Evolutionary conservation across 495 filamentous ascomycete species (phyloP).

Genomic region (Xylaria venustula): DNA sequence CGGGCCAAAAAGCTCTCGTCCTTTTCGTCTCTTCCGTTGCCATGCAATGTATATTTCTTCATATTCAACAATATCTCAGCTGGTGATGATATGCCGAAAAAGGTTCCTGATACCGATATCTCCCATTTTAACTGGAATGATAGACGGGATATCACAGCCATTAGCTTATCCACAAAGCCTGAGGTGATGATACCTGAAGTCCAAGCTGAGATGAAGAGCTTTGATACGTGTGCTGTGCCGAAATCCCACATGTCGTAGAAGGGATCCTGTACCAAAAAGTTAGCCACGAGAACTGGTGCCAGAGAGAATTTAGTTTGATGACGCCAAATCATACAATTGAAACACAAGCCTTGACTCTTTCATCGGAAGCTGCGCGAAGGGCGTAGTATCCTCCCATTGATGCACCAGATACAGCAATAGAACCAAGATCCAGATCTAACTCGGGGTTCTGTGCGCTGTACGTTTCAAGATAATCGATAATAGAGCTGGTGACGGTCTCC

Average conservation of each 20-base stretch:
- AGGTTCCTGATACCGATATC: neutral
- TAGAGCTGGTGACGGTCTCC: slow-evolving; percentile 26
- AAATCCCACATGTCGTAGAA: neutral
- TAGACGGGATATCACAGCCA: neutral
- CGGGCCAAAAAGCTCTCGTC: neutral
- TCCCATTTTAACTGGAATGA: neutral
- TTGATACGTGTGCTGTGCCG: neutral
- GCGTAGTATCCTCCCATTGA: slow-evolving; percentile 48
- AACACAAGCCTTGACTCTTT: neutral
- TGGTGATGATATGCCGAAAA: neutral
- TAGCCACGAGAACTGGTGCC: neutral
- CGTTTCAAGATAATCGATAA: slow-evolving; percentile 32
- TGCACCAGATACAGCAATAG: slow-evolving; percentile 39
- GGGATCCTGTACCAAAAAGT: neutral
- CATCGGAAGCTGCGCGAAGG: slow-evolving; percentile 1
- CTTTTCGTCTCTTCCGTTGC: neutral
- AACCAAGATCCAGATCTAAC: slow-evolving; percentile 38
- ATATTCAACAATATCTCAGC: neutral
- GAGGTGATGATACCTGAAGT: neutral
- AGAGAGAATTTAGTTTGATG: neutral
- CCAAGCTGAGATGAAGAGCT: neutral
- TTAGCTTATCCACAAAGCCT: neutral
- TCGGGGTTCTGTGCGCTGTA: slow-evolving; percentile 16
- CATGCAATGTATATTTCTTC: neutral
- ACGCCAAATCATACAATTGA: neutral